These are phyloP conservation scores for Hypocreales sp. DNA, from an alignment of 2,329 filamentous ascomycete genomes.

Conservation along the genomic window DNA sequence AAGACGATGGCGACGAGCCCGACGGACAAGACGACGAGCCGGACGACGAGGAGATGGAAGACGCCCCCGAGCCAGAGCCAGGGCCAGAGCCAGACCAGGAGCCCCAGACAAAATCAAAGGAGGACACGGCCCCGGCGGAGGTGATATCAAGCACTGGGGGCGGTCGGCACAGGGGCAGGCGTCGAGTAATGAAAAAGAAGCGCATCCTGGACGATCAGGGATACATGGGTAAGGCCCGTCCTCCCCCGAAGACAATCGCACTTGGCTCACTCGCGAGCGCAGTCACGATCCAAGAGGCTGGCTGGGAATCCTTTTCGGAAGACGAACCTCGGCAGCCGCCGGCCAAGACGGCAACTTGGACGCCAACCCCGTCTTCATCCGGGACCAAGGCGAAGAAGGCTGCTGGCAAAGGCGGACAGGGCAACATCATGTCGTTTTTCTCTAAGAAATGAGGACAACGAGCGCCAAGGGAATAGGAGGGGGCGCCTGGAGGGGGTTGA, in stretches of 20 bases:
- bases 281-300: slow-evolving; percentile 76
- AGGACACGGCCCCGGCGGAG: slow-evolving; percentile 30
- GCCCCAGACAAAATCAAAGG: slow-evolving; percentile 12
- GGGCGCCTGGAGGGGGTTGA: too few relatives aligned
- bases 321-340: slow-evolving; percentile 49
- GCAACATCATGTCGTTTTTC: slow-evolving; percentile 89
- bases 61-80: slow-evolving; percentile 20
- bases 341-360: slow-evolving; percentile 35
- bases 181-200: slow-evolving; percentile 77
- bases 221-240: slow-evolving; percentile 58
- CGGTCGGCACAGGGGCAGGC: slow-evolving; percentile 58
- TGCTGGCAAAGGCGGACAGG: slow-evolving; percentile 45
- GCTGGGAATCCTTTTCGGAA: slow-evolving; percentile 89
- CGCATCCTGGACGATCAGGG: slow-evolving; percentile 78
- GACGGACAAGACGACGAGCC: slow-evolving; percentile 20
- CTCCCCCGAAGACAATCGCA: too few relatives aligned
- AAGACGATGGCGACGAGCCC: slow-evolving; percentile 38
- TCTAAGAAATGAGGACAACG: slow-evolving; percentile 48
- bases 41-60: slow-evolving; percentile 24
- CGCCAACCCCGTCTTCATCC: slow-evolving; percentile 27
- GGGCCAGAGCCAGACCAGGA: slow-evolving; percentile 19
- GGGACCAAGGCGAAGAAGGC: slow-evolving; percentile 38
- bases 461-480: too few relatives aligned
- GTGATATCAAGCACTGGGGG: slow-evolving; percentile 34
- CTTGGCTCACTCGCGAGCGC: slow-evolving; percentile 1